These are phyloP conservation scores for Diphasiastrum complanatum DNA, from an alignment of 83 land plant genomes.

Conservation along the genomic window DNA sequence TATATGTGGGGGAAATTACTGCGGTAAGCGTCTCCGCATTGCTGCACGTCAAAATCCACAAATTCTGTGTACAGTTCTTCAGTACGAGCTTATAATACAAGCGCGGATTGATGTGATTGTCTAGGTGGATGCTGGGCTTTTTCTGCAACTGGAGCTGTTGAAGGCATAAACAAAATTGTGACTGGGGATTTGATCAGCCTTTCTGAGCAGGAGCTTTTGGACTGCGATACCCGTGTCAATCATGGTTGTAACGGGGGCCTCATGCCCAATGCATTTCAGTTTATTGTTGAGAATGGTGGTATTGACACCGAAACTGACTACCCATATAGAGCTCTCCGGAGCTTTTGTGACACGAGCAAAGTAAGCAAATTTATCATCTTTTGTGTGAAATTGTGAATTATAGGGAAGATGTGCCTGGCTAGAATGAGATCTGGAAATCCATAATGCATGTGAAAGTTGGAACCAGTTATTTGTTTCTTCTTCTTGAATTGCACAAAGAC, in stretches of 20 bases:
- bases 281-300: conserved; percentile 23
- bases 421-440: not conserved
- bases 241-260: conserved; percentile 36
- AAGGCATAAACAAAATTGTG: conserved; percentile 25
- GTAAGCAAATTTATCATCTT: conserved; percentile 3
- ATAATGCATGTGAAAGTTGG: not conserved
- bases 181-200: conserved; percentile 24
- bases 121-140: conserved; percentile 39
- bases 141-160: conserved; percentile 34
- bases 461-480: not conserved
- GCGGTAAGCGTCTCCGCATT: too few relatives aligned
- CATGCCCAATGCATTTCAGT: conserved; percentile 28
- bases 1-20: too few relatives aligned
- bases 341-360: conserved; percentile 19
- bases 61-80: too few relatives aligned
- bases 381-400: too few relatives aligned
- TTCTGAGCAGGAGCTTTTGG: conserved; percentile 39
- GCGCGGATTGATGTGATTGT: too few relatives aligned
- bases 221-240: conserved; percentile 20
- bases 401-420: too few relatives aligned
- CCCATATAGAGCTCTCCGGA: conserved; percentile 20
- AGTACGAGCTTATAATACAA: too few relatives aligned
- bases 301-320: conserved; percentile 28
- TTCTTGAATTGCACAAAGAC: too few relatives aligned
- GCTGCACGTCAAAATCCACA: too few relatives aligned